Evolutionary conservation across 2,329 filamentous ascomycete species (phyloP).

Genomic region (Fusarium pseudograminearum): DNA sequence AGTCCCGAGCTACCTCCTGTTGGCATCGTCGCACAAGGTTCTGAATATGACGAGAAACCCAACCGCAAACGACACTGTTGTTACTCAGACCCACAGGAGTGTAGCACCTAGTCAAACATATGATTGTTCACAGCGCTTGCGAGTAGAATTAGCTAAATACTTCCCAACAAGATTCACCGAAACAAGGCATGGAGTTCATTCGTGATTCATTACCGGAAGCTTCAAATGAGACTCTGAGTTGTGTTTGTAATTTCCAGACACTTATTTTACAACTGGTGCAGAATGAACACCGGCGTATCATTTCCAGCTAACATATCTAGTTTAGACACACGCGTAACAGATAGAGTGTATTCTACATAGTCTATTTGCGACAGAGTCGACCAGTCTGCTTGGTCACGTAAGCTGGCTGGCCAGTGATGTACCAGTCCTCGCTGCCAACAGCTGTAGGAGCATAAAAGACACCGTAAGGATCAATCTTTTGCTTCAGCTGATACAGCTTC

Average conservation of each 20-base stretch:
- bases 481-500: slow-evolving; percentile 52
- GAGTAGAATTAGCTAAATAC: rapidly evolving
- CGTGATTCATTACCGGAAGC: not conserved
- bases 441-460: slow-evolving; percentile 54
- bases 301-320: not conserved
- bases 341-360: not conserved
- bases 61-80: not conserved
- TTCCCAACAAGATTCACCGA: not conserved
- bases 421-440: slow-evolving; percentile 56
- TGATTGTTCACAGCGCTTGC: not conserved
- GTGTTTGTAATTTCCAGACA: not conserved
- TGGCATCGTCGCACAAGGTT: not conserved
- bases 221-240: not conserved
- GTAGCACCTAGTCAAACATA: not conserved
- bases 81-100: not conserved
- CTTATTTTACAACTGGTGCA: not conserved
- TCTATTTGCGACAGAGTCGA: slow-evolving; percentile 34
- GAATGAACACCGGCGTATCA: not conserved
- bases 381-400: slow-evolving; percentile 37
- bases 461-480: slow-evolving; percentile 52
- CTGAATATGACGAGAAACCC: not conserved
- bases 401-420: slow-evolving; percentile 23
- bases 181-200: not conserved
- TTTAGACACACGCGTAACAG: too few relatives aligned
- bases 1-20: not conserved